A percentile compares a stretch with the other conserved stretches of the same genome.
Conservation (phyloP, 1,284 basidiomycete species). For the Ganoderma sp. region DNA sequence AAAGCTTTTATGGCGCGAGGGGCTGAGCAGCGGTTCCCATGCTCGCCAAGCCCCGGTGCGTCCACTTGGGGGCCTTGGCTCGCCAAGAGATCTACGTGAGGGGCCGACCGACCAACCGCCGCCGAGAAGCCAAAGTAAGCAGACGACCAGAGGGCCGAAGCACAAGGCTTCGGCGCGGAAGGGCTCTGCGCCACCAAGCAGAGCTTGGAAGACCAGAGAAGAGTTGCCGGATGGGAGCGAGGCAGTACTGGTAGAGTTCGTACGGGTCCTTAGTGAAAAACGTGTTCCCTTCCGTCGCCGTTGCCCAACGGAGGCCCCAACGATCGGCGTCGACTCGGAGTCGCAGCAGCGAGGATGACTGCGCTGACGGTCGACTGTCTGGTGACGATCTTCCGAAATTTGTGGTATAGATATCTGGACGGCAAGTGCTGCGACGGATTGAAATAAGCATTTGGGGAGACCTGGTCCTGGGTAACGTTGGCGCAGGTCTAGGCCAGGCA, state of each 20-base stretch:
- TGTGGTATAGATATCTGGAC: background rate
- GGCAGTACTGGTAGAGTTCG: background rate
- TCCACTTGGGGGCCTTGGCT: constrained; percentile 23
- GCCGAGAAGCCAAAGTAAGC: background rate
- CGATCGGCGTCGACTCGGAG: too few relatives aligned
- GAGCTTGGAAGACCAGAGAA: background rate
- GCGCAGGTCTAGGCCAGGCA: background rate
- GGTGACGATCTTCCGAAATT: background rate
- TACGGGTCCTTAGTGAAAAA: background rate
- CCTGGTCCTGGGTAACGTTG: background rate
- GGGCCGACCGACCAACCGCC: background rate
- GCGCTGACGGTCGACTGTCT: background rate
- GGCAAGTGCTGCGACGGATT: background rate
- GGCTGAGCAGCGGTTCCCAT: constrained; percentile 24
- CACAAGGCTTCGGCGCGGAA: background rate
- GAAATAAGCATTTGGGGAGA: background rate
- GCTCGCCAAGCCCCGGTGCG: constrained; percentile 26
- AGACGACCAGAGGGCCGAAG: background rate
- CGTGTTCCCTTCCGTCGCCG: background rate
- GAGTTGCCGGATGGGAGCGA: background rate
- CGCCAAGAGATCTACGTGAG: constrained; percentile 29
- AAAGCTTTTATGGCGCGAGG: constrained; percentile 25
- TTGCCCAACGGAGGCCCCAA: background rate
- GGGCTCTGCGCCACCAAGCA: background rate
- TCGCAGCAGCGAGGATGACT: background rate